These are phyloP conservation scores for Corynascus novoguineensis DNA, from an alignment of 495 filamentous ascomycete genomes.

Conservation along the genomic window DNA sequence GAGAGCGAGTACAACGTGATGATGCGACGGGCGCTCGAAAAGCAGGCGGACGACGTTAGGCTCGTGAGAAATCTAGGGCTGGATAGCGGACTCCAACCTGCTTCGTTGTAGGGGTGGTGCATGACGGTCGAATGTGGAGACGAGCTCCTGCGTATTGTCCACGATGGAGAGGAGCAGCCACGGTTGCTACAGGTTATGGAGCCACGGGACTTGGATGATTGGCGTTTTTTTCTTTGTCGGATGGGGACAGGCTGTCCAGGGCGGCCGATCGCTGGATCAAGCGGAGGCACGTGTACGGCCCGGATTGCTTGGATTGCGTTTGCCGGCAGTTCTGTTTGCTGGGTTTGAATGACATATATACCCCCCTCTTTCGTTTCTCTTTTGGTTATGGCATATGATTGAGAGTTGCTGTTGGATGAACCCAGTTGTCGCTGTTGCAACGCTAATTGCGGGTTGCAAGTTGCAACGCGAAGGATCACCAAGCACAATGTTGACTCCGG, in stretches of 20 bases:
- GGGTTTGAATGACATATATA: background rate
- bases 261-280: background rate
- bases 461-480: background rate
- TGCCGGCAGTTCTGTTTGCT: background rate
- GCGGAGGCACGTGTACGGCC: background rate
- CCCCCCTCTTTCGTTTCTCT: background rate
- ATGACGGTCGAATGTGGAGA: too few species aligned
- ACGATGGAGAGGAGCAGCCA: too few species aligned
- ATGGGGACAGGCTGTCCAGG: too few species aligned
- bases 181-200: too few species aligned
- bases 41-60: conserved; percentile 76
- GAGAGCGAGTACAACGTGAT: conserved; percentile 53
- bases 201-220: too few species aligned
- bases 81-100: conserved; percentile 23
- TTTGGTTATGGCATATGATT: background rate
- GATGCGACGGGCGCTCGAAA: conserved; percentile 71
- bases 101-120: too few species aligned
- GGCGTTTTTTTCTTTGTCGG: too few species aligned
- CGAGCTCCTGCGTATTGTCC: too few species aligned
- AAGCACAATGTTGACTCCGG: too few species aligned
- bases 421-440: background rate
- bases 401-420: background rate
- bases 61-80: conserved; percentile 68
- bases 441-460: background rate
- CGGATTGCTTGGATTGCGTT: background rate